phyloP scores from a whole-genome alignment of 176 grass and related monocot species.

The Pontederia crassipes region DNA sequence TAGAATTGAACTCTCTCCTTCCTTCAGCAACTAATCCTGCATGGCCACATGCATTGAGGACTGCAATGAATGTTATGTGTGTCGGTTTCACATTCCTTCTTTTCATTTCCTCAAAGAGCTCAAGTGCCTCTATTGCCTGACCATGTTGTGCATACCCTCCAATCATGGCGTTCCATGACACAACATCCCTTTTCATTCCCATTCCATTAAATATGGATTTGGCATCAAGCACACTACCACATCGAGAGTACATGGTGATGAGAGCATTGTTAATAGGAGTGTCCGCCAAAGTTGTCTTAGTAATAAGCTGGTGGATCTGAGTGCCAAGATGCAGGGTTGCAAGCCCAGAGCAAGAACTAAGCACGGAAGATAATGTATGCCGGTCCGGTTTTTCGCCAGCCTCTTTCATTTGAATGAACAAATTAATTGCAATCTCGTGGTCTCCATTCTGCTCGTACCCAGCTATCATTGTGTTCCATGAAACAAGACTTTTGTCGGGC shows the following conservation, averaged over 20 bases:
- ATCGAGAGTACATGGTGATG: constrained; percentile 76
- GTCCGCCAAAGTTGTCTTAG: constrained; percentile 54
- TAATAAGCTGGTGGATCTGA: constrained; percentile 63
- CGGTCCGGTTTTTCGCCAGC: constrained; percentile 34
- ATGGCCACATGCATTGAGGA: constrained; percentile 64
- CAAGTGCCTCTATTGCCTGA: constrained; percentile 39
- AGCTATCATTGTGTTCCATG: constrained; percentile 77
- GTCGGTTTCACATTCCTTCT: constrained; percentile 28
- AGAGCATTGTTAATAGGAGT: constrained; percentile 47
- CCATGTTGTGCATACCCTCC: constrained; percentile 55
- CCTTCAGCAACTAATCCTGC: constrained; percentile 55
- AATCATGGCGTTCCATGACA: constrained; percentile 67
- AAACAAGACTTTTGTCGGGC: constrained; percentile 32
- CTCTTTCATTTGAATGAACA: constrained; percentile 50
- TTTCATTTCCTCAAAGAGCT: constrained; percentile 52
- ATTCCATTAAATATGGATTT: constrained; percentile 48
- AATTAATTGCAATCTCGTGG: constrained; percentile 23
- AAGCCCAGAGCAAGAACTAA: constrained; percentile 50
- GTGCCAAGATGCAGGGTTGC: constrained; percentile 43
- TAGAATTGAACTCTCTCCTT: constrained; percentile 41
- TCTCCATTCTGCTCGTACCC: constrained; percentile 58
- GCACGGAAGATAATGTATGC: constrained; percentile 62
- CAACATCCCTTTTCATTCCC: constrained; percentile 32
- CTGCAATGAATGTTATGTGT: constrained; percentile 55
- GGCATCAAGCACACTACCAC: constrained; percentile 37